These are phyloP conservation scores for Monosporozyma servazzii DNA, from an alignment of 805 yeast species.

Conservation along the genomic window DNA sequence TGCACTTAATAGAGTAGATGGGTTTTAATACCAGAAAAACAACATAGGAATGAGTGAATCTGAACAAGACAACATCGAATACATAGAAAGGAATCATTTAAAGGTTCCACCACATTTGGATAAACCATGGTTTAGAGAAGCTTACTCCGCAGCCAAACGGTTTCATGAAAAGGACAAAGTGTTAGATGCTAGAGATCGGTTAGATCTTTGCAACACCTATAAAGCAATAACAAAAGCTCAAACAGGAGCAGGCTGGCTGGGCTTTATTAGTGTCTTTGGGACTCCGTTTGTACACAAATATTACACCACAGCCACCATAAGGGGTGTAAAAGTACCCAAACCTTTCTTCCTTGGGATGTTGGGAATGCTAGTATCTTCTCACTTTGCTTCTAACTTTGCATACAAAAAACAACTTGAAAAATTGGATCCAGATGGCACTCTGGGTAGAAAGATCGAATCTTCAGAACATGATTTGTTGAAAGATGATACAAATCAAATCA, in stretches of 20 bases:
- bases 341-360: conserved; percentile 36
- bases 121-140: conserved; percentile 30
- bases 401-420: conserved; percentile 27
- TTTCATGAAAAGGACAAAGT: conserved; percentile 43
- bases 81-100: not conserved
- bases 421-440: conserved; percentile 17
- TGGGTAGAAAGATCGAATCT: conserved; percentile 15
- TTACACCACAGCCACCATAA: conserved; percentile 26
- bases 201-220: conserved; percentile 33
- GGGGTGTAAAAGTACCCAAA: conserved; percentile 35
- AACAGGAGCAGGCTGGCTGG: conserved; percentile 32
- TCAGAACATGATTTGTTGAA: conserved; percentile 9
- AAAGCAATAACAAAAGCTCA: conserved; percentile 30
- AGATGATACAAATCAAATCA: conserved; percentile 1
- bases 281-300: conserved; percentile 36
- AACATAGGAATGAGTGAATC: not conserved
- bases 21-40: too few relatives aligned
- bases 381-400: conserved; percentile 25
- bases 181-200: conserved; percentile 35
- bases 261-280: conserved; percentile 35
- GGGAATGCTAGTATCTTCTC: conserved; percentile 31
- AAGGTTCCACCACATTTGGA: conserved; percentile 7
- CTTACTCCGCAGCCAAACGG: conserved; percentile 35
- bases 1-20: too few relatives aligned
- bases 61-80: not conserved